Evolutionary conservation across 1,284 basidiomycete species (phyloP), one percentile per base, ranked within the genome.

Genomic region (Marasmius tenuissimus): DNA sequence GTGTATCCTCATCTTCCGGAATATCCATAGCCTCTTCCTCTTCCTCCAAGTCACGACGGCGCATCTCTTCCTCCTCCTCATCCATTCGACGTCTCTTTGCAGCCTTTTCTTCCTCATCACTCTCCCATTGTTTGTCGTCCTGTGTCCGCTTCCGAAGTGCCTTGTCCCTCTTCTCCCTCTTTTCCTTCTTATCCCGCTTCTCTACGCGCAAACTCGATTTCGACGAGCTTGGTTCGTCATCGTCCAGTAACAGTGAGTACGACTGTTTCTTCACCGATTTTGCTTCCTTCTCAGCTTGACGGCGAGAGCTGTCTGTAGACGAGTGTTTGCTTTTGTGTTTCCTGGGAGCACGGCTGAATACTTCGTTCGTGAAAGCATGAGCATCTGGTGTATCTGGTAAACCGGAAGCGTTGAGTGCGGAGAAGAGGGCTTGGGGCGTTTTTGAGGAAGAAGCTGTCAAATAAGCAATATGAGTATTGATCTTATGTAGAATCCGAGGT

Each of bases 21-120:
- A 80, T 75, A 62, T 91, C 88, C 63, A 84, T 71, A 34, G 77
- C 75, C 50, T 72, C 76, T 1, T 76, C 76, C 14, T 79, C 81
- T 14, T 79, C 69, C n/a, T 75, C 76, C n/a, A 67, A 68, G 18
- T 35, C 14, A 61, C 78, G 75, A 49, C 72, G 76, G 2, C 76
- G 76, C 12, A 79, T 81, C 14, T 80, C 69, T 16, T 75, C 76
- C 18, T 68, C 69, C n/a, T 47, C 42, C 33, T 49, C 58, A 9
- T 48, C 50, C 40, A 48, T 35, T n/a, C 42, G 34, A 37, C 42
- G 40, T 48, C 27, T 58, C 56, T 92, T 92, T 68, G 87, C 77
- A 40, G 86, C 82, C 69, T 88, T 80, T 66, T 94, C 92, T 63
- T 95, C 92, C 66, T 94, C 94, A 65, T 95, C 93, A 68, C 85